Conservation (phyloP, 2,329 filamentous ascomycete genomes). For the Cercospora sojina region DNA sequence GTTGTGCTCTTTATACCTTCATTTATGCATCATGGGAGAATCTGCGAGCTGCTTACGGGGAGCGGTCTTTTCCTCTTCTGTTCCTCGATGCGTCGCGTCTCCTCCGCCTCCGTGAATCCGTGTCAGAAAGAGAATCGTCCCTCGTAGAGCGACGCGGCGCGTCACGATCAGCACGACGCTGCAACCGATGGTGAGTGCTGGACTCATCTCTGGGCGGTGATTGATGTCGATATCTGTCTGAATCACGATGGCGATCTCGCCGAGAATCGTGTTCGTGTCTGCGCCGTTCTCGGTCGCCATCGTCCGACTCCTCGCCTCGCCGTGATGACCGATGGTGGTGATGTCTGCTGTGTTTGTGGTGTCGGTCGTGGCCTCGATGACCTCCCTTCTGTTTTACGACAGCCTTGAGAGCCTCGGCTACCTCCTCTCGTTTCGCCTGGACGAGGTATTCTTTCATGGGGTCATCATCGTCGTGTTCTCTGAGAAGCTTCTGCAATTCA, state of each 20-base stretch:
- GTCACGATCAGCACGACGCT: background rate
- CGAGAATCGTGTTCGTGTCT: conserved; percentile 5
- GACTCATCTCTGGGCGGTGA: background rate
- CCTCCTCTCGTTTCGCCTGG: conserved; percentile 86
- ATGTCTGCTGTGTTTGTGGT: conserved; percentile 49
- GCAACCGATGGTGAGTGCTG: background rate
- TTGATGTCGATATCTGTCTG: background rate
- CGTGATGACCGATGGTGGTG: conserved; percentile 38
- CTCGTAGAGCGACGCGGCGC: background rate
- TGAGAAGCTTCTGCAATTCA: conserved; percentile 72
- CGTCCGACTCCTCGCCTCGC: conserved; percentile 20
- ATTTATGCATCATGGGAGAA: background rate
- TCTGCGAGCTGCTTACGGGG: background rate
- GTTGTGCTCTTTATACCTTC: background rate
- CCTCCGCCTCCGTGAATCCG: background rate
- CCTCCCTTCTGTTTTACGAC: conserved; percentile 50
- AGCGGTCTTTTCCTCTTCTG: background rate
- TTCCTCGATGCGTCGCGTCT: conserved; percentile 1
- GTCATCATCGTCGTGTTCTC: conserved; percentile 81
- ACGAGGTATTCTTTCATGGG: conserved; percentile 94
- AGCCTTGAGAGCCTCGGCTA: conserved; percentile 66
- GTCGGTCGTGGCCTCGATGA: background rate
- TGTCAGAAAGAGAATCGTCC: background rate
- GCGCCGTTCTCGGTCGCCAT: conserved; percentile 3
- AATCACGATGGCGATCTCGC: background rate